Conservation (phyloP, 1,139 yeast genomes). For the Kodamaea plutei region DNA sequence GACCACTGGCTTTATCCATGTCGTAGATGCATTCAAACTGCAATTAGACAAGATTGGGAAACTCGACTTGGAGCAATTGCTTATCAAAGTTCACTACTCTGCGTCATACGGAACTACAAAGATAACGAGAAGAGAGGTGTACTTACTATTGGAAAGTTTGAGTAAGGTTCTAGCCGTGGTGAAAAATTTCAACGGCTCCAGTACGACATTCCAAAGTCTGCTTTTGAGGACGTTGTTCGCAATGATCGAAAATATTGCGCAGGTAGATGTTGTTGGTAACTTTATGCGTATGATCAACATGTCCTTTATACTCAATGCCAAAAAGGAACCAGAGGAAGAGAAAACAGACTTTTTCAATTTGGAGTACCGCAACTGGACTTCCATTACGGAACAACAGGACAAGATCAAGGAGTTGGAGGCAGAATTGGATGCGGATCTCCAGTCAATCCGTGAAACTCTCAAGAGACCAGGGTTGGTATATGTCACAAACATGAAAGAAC, state of each 20-base stretch:
- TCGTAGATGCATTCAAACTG: constrained; percentile 50
- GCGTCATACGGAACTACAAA: constrained; percentile 33
- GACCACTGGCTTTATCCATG: constrained; percentile 36
- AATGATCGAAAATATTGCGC: constrained; percentile 15
- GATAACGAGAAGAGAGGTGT: constrained; percentile 65
- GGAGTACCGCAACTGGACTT: constrained; percentile 35
- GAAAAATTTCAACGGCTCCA: constrained; percentile 22
- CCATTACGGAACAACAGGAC: constrained; percentile 34
- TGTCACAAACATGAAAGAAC: constrained; percentile 56
- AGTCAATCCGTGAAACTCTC: constrained; percentile 38
- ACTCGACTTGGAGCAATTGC: constrained; percentile 60
- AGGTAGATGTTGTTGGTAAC: constrained; percentile 17
- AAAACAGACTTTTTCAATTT: constrained; percentile 52
- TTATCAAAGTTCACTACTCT: constrained; percentile 66
- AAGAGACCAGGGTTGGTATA: constrained; percentile 58
- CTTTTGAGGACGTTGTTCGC: constrained; percentile 25
- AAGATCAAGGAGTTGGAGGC: constrained; percentile 43
- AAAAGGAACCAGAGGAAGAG: constrained; percentile 41
- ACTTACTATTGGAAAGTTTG: constrained; percentile 50
- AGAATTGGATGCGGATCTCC: constrained; percentile 49
- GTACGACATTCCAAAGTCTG: constrained; percentile 17
- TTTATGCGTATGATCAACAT: constrained; percentile 55
- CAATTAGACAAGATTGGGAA: constrained; percentile 31
- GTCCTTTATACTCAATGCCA: constrained; percentile 51
- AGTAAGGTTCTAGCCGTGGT: constrained; percentile 32